These are phyloP conservation scores for Eustoma russellianum DNA, from an alignment of 257 asterid genomes.

Conservation along the genomic window DNA sequence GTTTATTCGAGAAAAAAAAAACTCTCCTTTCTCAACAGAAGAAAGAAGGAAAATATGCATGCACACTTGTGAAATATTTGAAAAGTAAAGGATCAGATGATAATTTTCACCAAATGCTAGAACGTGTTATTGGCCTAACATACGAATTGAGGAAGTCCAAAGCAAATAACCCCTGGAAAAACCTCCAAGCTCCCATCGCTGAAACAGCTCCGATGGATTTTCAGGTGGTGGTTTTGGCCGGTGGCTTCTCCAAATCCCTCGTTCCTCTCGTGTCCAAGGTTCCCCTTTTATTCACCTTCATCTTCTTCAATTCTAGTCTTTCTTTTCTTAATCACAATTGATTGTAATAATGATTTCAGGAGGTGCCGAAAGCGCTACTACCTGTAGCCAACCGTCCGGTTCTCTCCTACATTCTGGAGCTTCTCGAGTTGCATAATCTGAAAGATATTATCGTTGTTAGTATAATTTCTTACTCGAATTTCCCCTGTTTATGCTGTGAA, in stretches of 20 bases:
- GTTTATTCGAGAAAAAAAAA: too few species aligned
- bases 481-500: neutral
- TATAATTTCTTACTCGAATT: neutral
- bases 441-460: conserved; percentile 74
- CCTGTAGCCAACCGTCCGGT: conserved; percentile 90
- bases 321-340: conserved; percentile 4
- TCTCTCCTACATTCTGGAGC: conserved; percentile 72
- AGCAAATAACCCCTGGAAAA: neutral
- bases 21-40: too few species aligned
- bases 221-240: conserved; percentile 87
- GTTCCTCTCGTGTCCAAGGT: conserved; percentile 93
- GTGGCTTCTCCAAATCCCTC: conserved; percentile 76
- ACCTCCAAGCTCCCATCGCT: neutral
- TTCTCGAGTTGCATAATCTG: conserved; percentile 68
- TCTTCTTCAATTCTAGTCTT: conserved; percentile 1
- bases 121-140: neutral
- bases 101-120: too few species aligned
- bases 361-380: conserved; percentile 78
- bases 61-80: too few species aligned
- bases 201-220: conserved; percentile 48
- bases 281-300: neutral
- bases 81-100: too few species aligned
- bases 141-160: too few species aligned
- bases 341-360: conserved; percentile 29
- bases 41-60: too few species aligned